Evolutionary conservation across 1,284 basidiomycete genomes (phyloP).

Genomic region (Ganoderma resinaceum): DNA sequence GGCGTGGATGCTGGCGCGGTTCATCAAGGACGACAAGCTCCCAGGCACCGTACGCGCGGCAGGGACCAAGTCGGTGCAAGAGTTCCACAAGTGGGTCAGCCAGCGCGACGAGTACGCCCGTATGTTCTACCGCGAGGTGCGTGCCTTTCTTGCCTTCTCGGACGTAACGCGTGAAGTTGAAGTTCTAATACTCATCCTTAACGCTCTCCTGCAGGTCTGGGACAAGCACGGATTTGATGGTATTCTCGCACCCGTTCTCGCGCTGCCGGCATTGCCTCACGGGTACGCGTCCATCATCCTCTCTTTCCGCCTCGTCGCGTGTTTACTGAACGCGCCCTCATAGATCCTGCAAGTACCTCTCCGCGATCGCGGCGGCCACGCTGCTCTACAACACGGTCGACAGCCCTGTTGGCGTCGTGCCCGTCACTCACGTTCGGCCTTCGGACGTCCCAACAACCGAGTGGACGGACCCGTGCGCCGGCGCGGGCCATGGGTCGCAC

Average conservation of each 20-base stretch:
- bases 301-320: conserved; percentile 1
- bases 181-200: not conserved
- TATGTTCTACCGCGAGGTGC: conserved; percentile 65
- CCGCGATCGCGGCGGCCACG: conserved; percentile 28
- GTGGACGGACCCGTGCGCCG: conserved; percentile 52
- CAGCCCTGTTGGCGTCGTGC: conserved; percentile 77
- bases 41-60: conserved; percentile 53
- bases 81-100: conserved; percentile 59
- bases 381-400: conserved; percentile 81
- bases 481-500: conserved; percentile 53
- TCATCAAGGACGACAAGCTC: conserved; percentile 66
- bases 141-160: conserved; percentile 23
- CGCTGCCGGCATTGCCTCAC: conserved; percentile 76
- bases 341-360: conserved; percentile 33
- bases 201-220: conserved; percentile 64
- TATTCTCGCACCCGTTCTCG: conserved; percentile 78
- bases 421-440: conserved; percentile 81
- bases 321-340: not conserved
- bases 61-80: conserved; percentile 58
- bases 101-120: conserved; percentile 58
- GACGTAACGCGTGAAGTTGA: not conserved
- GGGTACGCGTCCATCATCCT: conserved; percentile 50
- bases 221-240: conserved; percentile 72
- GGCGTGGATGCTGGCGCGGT: conserved; percentile 53
- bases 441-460: conserved; percentile 66